These are phyloP conservation scores for Diplogelasinospora grovesii DNA, from an alignment of 495 filamentous ascomycete genomes.

Conservation along the genomic window DNA sequence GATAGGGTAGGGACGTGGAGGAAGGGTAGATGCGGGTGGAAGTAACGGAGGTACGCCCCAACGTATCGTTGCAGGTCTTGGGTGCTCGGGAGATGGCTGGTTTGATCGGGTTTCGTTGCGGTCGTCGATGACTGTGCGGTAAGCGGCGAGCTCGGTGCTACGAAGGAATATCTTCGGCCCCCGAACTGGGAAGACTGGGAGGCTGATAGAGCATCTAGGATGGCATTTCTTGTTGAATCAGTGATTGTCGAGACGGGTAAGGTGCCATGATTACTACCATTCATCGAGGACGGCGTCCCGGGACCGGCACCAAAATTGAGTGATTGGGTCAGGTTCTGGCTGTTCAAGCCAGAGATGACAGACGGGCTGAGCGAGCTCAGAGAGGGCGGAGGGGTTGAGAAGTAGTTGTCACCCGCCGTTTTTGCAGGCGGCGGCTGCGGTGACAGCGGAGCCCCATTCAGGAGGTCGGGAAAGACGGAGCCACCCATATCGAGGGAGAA, in stretches of 20 bases:
- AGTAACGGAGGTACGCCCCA: constrained; percentile 84
- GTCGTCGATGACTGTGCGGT: constrained; percentile 44
- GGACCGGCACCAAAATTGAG: constrained; percentile 54
- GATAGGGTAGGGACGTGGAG: constrained; percentile 87
- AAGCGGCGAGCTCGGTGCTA: constrained; percentile 58
- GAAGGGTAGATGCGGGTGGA: constrained; percentile 93
- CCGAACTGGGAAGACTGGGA: constrained; percentile 69
- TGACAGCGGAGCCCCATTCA: constrained; percentile 54
- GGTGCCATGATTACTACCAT: constrained; percentile 51
- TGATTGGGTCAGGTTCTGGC: constrained; percentile 51
- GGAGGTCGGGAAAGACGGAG: constrained; percentile 52
- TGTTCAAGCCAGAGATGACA: constrained; percentile 42
- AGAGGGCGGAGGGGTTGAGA: constrained; percentile 58
- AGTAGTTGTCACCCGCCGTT: constrained; percentile 46
- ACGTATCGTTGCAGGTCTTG: constrained; percentile 89
- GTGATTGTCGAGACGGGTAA: constrained; percentile 67
- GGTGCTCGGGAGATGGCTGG: constrained; percentile 67
- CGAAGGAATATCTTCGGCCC: constrained; percentile 70
- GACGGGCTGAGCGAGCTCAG: constrained; percentile 56
- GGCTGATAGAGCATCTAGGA: constrained; percentile 64
- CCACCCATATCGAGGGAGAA: constrained; percentile 56
- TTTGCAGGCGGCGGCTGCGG: constrained; percentile 53
- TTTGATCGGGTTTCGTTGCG: constrained; percentile 44
- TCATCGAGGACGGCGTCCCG: constrained; percentile 64
- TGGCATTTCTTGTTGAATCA: constrained; percentile 83